These are phyloP conservation scores for Avicennia marina DNA, from an alignment of 257 asterid genomes.

Conservation along the genomic window DNA sequence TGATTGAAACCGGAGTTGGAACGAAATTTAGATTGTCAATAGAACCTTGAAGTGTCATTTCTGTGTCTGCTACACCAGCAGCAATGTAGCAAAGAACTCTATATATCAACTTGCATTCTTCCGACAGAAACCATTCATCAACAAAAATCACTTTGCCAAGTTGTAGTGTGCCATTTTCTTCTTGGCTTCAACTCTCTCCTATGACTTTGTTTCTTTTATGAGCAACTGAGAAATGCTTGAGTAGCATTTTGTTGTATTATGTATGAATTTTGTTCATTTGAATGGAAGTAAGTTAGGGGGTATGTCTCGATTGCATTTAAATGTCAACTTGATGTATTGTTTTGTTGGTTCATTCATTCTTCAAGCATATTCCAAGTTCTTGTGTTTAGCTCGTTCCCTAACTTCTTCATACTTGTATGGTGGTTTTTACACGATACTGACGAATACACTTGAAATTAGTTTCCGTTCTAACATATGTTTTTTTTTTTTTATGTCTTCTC, in stretches of 20 bases:
- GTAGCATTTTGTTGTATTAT: constrained; percentile 42
- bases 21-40: constrained; percentile 17
- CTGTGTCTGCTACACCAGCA: constrained; percentile 25
- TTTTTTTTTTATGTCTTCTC: too few relatives aligned
- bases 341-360: too few relatives aligned
- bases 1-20: constrained; percentile 29
- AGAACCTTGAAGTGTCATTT: constrained; percentile 24
- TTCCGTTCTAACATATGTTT: too few relatives aligned
- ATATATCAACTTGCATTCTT: constrained; percentile 20
- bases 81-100: constrained; percentile 27
- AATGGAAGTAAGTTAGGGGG: constrained; percentile 25
- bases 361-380: too few relatives aligned
- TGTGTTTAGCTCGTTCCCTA: too few relatives aligned
- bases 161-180: constrained; percentile 24
- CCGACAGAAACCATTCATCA: neutral
- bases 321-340: too few relatives aligned
- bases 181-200: constrained; percentile 20
- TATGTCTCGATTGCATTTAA: too few relatives aligned
- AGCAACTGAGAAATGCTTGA: constrained; percentile 30
- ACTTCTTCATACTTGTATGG: too few relatives aligned
- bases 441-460: too few relatives aligned
- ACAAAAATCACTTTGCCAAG: constrained; percentile 2
- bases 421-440: too few relatives aligned
- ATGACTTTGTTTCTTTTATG: constrained; percentile 25
- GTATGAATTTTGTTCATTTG: constrained; percentile 34